These are phyloP conservation scores for Plantago lanceolata DNA, from an alignment of 305 asterid genomes.

Conservation along the genomic window DNA sequence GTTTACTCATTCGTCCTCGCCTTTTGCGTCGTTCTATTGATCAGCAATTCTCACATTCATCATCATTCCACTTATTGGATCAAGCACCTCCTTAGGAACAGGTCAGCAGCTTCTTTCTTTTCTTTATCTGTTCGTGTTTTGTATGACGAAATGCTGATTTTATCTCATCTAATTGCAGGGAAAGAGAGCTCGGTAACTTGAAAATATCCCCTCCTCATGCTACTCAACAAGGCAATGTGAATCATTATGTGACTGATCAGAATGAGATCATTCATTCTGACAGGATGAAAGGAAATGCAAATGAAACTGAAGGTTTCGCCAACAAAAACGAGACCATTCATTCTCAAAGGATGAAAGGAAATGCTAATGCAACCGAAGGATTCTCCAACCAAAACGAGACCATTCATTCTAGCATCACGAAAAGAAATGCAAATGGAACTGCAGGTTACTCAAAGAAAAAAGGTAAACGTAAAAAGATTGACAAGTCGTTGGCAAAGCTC, in stretches of 20 bases:
- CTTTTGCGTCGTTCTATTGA: constrained; percentile 26
- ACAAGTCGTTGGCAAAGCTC: neutral
- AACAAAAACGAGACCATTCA: neutral
- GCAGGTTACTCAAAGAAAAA: constrained; percentile 6
- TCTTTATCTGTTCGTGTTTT: constrained; percentile 14
- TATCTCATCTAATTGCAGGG: neutral
- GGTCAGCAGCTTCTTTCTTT: constrained; percentile 21
- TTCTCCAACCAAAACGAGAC: too few species aligned
- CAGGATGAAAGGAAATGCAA: too few species aligned
- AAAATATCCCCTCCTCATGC: constrained; percentile 1
- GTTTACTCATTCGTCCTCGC: constrained; percentile 25
- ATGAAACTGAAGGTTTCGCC: too few species aligned
- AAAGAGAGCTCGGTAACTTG: constrained; percentile 7
- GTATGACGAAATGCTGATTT: neutral
- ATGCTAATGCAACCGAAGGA: too few species aligned
- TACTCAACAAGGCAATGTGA: constrained; percentile 1
- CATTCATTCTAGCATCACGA: neutral
- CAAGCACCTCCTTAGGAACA: constrained; percentile 29
- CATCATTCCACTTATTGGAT: constrained; percentile 30
- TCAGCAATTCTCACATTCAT: constrained; percentile 27
- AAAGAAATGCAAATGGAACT: constrained; percentile 13
- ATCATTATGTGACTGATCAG: too few species aligned
- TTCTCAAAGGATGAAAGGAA: too few species aligned
- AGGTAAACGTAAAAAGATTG: neutral
- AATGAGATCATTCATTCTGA: neutral